Base-by-base conservation (phyloP, 352 stramenopile genomes). In the Ophiocytium majus region DNA sequence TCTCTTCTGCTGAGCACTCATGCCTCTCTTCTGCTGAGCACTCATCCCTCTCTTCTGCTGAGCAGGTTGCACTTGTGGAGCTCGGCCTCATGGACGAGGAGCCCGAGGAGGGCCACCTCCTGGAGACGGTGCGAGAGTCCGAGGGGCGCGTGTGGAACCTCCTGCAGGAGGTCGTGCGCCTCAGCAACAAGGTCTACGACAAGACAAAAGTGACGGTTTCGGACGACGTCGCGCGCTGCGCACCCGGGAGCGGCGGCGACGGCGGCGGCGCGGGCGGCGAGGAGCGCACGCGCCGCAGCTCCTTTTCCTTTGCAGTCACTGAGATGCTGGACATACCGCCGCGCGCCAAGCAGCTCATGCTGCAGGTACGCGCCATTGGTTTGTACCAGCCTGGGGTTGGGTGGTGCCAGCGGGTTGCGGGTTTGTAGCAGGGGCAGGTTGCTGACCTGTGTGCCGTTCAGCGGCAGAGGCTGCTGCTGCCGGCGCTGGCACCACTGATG, bases 151-250 rank as follows among this genome's bases (percentile, higher is more conserved):
- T 78, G 32, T 78, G 66, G 66, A 14, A 14, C 5, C 35, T 78
- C 5, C 35, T 78, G 66, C 66, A 78, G 35, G 66, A 78, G 32
- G 66, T 78, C 5, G 66, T 78, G 66, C 5, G 66, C 5, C 66
- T 78, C 32, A 78, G 66, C 35, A 78, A 78, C 35, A 78, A 78
- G 35, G 66, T 78, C 35, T 78, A 78, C 66, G 66, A 78, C 35
- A 78, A 78, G 35, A 78, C 66, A 5, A 78, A 78, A 14, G 66
- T 78, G 66, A 78, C 66, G 14, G 66, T 78, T 14, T 78, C 66
- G 66, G 66, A 78, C 5, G 66, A 78, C 66, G 66, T 78, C 66
- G 32, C 32, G 35, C 66, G 66, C 32, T 5, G 5, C 32, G 66
- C 66, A 10, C 66, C 66, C 5, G 43, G 5, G 43, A 14, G 5